phyloP scores from a whole-genome alignment of 768 basidiomycete species.

The Mycena rebaudengoi region DNA sequence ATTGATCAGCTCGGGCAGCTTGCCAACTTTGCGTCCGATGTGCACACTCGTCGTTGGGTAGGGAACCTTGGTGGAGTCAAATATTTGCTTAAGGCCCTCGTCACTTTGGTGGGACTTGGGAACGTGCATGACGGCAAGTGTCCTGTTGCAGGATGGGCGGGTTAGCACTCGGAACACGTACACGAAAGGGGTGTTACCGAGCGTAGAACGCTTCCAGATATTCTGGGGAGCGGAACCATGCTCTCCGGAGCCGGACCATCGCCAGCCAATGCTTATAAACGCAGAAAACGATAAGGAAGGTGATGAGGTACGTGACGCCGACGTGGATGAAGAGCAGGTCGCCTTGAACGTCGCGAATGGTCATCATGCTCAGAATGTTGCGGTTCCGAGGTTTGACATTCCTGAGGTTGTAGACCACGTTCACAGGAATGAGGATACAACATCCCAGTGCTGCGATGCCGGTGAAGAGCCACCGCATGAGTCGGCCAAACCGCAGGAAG shows the following conservation, averaged over 20 bases:
- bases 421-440: slow-evolving; percentile 84
- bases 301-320: slow-evolving; percentile 83
- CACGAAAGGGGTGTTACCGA: too few species aligned
- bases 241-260: slow-evolving; percentile 81
- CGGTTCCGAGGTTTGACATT: slow-evolving; percentile 51
- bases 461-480: slow-evolving; percentile 81
- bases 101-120: slow-evolving; percentile 86
- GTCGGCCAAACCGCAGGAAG: slow-evolving; percentile 92
- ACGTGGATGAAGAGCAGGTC: slow-evolving; percentile 85
- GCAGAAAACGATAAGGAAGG: slow-evolving; percentile 72
- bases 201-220: slow-evolving; percentile 93
- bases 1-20: slow-evolving; percentile 90
- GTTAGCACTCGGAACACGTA: too few species aligned
- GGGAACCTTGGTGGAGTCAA: slow-evolving; percentile 78
- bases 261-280: slow-evolving; percentile 79
- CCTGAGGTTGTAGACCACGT: slow-evolving; percentile 83
- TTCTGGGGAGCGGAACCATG: slow-evolving; percentile 91
- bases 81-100: slow-evolving; percentile 80
- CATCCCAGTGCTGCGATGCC: slow-evolving; percentile 73
- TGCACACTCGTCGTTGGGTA: slow-evolving; percentile 94
- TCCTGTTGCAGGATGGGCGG: too few species aligned
- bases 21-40: slow-evolving; percentile 86
- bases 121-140: slow-evolving; percentile 83
- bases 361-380: slow-evolving; percentile 80
- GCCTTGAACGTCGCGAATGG: slow-evolving; percentile 84